A percentile compares a stretch with the other conserved stretches of the same genome.
Evolutionary conservation across 805 yeast species (phyloP).

Genomic region (Scheffersomyces coipomensis): DNA sequence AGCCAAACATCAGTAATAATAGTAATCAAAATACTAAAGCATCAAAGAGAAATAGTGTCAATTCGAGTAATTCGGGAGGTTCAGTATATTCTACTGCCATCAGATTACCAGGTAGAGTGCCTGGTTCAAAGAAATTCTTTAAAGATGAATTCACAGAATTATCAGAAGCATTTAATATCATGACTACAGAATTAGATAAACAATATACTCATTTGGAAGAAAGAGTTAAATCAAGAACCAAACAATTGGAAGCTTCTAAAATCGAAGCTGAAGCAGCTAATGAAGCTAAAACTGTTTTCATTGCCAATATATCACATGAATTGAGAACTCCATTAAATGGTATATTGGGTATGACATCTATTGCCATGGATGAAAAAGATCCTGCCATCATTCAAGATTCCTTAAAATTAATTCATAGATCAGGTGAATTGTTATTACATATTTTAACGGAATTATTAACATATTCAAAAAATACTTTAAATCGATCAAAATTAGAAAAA

Average conservation of each 20-base stretch:
- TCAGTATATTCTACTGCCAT: conserved; percentile 43
- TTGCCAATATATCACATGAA: conserved; percentile 48
- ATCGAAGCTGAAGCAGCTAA: conserved; percentile 91
- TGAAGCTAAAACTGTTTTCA: conserved; percentile 78
- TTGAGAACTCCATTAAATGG: conserved; percentile 95
- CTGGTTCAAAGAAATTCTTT: conserved; percentile 45
- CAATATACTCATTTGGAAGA: conserved; percentile 87
- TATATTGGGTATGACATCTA: conserved; percentile 91
- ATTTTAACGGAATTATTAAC: conserved; percentile 87
- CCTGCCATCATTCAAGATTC: conserved; percentile 66
- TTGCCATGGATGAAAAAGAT: conserved; percentile 86
- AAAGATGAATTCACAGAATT: conserved; percentile 86
- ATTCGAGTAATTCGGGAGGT: conserved; percentile 27
- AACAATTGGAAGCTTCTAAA: conserved; percentile 84
- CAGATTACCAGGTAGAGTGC: conserved; percentile 36
- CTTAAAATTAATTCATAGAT: conserved; percentile 77
- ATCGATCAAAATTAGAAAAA: conserved; percentile 78
- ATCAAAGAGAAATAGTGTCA: conserved; percentile 19
- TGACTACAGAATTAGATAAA: conserved; percentile 83
- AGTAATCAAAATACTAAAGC: not conserved
- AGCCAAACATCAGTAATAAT: not conserved
- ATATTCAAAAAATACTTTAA: conserved; percentile 87
- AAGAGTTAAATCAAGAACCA: conserved; percentile 81
- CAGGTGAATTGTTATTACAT: conserved; percentile 88
- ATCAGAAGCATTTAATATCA: conserved; percentile 83